Percentiles rank a stretch among this genome's conserved stretches.
These are phyloP conservation scores for Aspergillus kassunensis DNA, from an alignment of 495 filamentous ascomycete genomes.

Conservation along the genomic window DNA sequence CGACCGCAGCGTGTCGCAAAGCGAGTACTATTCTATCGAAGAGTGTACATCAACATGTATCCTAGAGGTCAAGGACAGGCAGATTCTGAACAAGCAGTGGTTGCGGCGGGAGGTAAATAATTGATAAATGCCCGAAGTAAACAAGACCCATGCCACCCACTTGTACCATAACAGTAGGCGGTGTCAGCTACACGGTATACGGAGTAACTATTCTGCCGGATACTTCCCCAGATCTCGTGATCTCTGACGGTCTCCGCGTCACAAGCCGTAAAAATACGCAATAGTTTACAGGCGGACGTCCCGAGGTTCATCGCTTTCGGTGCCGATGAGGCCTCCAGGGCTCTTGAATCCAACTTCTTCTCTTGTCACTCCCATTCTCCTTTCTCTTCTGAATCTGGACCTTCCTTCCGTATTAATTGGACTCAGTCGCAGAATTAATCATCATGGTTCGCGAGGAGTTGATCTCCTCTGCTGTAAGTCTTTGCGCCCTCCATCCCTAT, in stretches of 20 bases:
- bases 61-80: too few relatives aligned
- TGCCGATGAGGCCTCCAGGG: conserved; percentile 14
- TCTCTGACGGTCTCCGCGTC: conserved; percentile 32
- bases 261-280: conserved; percentile 1
- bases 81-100: not conserved
- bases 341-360: conserved; percentile 11
- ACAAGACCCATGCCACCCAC: conserved; percentile 28
- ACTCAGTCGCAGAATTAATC: conserved; percentile 15
- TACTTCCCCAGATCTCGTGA: conserved; percentile 24
- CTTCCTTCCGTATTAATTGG: conserved; percentile 13
- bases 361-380: conserved; percentile 1
- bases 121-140: conserved; percentile 17
- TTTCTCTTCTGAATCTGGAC: not conserved
- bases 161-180: conserved; percentile 29
- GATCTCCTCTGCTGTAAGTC: conserved; percentile 72
- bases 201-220: conserved; percentile 10
- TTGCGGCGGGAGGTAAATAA: not conserved
- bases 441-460: conserved; percentile 82
- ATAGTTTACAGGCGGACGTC: conserved; percentile 17
- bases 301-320: conserved; percentile 38
- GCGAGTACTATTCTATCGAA: not conserved
- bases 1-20: conserved; percentile 23
- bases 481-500: conserved; percentile 7
- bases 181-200: conserved; percentile 20
- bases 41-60: not conserved